These are phyloP conservation scores for Diplotaxis tenuifolia DNA, from an alignment of 345 rosid species.

Conservation along the genomic window DNA sequence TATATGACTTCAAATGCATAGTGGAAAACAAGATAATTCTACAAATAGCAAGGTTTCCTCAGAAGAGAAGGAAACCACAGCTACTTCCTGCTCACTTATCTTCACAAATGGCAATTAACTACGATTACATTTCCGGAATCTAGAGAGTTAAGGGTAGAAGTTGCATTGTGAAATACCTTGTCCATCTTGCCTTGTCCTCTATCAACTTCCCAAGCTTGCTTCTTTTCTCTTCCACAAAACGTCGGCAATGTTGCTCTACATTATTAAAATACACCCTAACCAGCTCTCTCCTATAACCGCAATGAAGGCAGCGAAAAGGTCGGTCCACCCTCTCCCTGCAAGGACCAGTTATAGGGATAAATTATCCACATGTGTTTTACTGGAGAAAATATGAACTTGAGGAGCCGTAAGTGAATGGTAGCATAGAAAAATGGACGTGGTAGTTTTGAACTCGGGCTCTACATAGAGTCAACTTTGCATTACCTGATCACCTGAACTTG, in stretches of 20 bases:
- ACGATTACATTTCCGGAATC: conserved; percentile 5
- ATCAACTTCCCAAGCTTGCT: conserved; percentile 76
- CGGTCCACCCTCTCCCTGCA: conserved; percentile 87
- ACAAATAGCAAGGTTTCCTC: conserved; percentile 6
- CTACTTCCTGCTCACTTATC: conserved; percentile 18
- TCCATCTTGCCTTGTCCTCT: conserved; percentile 91
- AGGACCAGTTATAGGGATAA: conserved; percentile 8
- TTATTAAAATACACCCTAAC: conserved; percentile 85
- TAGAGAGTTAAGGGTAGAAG: conserved; percentile 3
- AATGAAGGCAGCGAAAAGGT: conserved; percentile 96
- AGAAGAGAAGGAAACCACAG: conserved; percentile 10
- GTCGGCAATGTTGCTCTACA: conserved; percentile 86
- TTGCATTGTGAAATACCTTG: conserved; percentile 55
- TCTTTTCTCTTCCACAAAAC: conserved; percentile 87
- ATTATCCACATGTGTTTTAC: background rate
- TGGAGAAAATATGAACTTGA: background rate
- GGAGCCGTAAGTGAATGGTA: background rate
- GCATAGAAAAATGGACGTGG: background rate
- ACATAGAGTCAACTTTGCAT: conserved; percentile 7
- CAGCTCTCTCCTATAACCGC: conserved; percentile 89
- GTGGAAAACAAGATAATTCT: conserved; percentile 14
- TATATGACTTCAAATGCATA: conserved; percentile 10
- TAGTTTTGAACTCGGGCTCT: background rate
- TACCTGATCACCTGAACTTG: conserved; percentile 98
- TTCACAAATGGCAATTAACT: conserved; percentile 10